phyloP scores from a whole-genome alignment of 495 filamentous ascomycete genomes.

The Massariosphaeria phaeospora region DNA sequence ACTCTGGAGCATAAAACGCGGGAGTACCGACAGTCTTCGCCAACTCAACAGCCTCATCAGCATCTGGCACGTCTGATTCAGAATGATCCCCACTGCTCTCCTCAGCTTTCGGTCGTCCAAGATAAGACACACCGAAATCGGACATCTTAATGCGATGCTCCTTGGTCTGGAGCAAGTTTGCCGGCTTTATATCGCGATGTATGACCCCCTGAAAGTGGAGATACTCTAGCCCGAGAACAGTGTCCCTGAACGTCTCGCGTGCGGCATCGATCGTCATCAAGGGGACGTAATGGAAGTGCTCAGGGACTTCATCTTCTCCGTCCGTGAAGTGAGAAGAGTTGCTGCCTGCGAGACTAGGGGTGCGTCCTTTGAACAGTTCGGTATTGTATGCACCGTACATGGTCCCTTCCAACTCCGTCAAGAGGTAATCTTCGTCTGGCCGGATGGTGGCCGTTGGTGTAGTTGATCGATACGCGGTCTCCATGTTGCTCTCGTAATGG shows the following conservation, averaged over 20 bases:
- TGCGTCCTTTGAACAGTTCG: constrained; percentile 49
- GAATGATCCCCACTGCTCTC: constrained; percentile 72
- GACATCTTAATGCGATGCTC: constrained; percentile 93
- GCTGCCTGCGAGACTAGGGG: constrained; percentile 56
- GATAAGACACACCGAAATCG: constrained; percentile 98
- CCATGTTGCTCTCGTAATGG: constrained; percentile 15
- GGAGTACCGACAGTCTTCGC: constrained; percentile 97
- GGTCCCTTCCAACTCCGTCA: constrained; percentile 63
- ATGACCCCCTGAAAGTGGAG: constrained; percentile 95
- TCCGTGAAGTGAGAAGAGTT: constrained; percentile 54
- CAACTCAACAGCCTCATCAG: constrained; percentile 87
- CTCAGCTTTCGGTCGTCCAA: constrained; percentile 69
- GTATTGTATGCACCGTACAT: constrained; percentile 68
- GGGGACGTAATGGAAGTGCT: constrained; percentile 77
- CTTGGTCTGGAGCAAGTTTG: constrained; percentile 86
- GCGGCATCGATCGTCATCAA: constrained; percentile 81
- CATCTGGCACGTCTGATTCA: constrained; percentile 75
- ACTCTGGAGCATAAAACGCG: constrained; percentile 94
- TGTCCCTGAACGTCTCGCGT: constrained; percentile 86
- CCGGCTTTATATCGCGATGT: constrained; percentile 97
- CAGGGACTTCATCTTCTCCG: constrained; percentile 47
- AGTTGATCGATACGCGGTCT: constrained; percentile 27
- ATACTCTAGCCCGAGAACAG: constrained; percentile 89
- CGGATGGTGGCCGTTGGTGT: constrained; percentile 17
- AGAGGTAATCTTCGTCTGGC: constrained; percentile 43